phyloP scores from a whole-genome alignment of 2,329 filamentous ascomycete species.

The Decorospora gaudefroyi region DNA sequence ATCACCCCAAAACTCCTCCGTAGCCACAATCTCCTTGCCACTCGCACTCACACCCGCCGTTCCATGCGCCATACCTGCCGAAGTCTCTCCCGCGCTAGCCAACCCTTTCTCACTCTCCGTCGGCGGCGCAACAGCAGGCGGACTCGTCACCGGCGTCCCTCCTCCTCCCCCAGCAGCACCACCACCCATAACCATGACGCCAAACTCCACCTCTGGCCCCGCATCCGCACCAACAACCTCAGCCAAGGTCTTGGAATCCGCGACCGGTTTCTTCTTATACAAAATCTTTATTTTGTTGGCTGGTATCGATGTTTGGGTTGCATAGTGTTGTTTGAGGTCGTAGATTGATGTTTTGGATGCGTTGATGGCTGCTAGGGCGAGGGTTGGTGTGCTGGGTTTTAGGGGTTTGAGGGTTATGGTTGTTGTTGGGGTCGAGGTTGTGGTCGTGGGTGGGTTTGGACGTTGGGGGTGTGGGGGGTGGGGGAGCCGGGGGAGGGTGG shows the following conservation, averaged over 20 bases:
- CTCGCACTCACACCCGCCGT: constrained; percentile 57
- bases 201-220: constrained; percentile 68
- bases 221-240: constrained; percentile 68
- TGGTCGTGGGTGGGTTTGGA: constrained; percentile 51
- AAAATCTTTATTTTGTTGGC: constrained; percentile 80
- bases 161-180: constrained; percentile 49
- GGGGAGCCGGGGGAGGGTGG: constrained; percentile 71
- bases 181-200: constrained; percentile 82
- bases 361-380: constrained; percentile 65
- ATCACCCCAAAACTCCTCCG: constrained; percentile 83
- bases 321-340: constrained; percentile 74
- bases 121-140: constrained; percentile 56
- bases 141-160: constrained; percentile 54
- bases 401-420: constrained; percentile 73
- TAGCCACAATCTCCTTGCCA: constrained; percentile 65
- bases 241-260: constrained; percentile 75
- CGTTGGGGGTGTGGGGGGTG: constrained; percentile 58
- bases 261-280: constrained; percentile 82
- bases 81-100: constrained; percentile 11
- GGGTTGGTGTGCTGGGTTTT: constrained; percentile 63
- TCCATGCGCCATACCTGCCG: constrained; percentile 27
- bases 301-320: constrained; percentile 62
- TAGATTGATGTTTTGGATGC: constrained; percentile 73
- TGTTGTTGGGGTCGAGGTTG: constrained; percentile 48
- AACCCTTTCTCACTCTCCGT: constrained; percentile 57